A percentile compares a stretch with the other conserved stretches of the same genome.
phyloP scores from a whole-genome alignment of 1,284 basidiomycete genomes.

The Mycosarcoma mackinlayi region DNA sequence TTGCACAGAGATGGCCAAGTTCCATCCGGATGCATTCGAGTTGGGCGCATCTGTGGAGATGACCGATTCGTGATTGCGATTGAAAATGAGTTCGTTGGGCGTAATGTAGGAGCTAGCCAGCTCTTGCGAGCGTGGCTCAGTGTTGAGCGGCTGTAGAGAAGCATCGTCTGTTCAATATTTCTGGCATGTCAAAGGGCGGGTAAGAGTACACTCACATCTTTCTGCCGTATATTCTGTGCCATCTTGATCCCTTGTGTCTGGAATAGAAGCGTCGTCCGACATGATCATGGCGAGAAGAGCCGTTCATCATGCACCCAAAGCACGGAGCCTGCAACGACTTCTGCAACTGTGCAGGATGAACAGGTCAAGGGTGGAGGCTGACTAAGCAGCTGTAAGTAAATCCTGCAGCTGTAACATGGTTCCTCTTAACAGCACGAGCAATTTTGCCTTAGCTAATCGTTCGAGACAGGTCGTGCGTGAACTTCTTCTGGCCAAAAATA shows the following conservation, averaged over 20 bases:
- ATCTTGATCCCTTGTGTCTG: background rate
- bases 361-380: background rate
- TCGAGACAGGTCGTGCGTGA: too few relatives aligned
- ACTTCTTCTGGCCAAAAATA: too few relatives aligned
- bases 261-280: too few relatives aligned
- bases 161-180: background rate
- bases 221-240: conserved; percentile 27
- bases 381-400: too few relatives aligned
- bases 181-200: background rate
- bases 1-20: conserved; percentile 20
- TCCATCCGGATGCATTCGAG: conserved; percentile 13
- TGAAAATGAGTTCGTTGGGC: conserved; percentile 44
- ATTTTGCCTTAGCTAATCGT: background rate
- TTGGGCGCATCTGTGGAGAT: background rate
- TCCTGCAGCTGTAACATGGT: too few relatives aligned
- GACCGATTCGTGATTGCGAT: conserved; percentile 53
- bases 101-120: conserved; percentile 39
- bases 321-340: conserved; percentile 1
- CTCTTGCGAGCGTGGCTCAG: conserved; percentile 30
- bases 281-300: too few relatives aligned
- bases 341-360: background rate
- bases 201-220: conserved; percentile 13
- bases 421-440: too few relatives aligned
- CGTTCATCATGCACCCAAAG: conserved; percentile 11
- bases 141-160: conserved; percentile 41